Percentiles rank a stretch among this genome's conserved stretches.
Conservation (phyloP, 2,329 filamentous ascomycete genomes). For the Neobulgaria alba region DNA sequence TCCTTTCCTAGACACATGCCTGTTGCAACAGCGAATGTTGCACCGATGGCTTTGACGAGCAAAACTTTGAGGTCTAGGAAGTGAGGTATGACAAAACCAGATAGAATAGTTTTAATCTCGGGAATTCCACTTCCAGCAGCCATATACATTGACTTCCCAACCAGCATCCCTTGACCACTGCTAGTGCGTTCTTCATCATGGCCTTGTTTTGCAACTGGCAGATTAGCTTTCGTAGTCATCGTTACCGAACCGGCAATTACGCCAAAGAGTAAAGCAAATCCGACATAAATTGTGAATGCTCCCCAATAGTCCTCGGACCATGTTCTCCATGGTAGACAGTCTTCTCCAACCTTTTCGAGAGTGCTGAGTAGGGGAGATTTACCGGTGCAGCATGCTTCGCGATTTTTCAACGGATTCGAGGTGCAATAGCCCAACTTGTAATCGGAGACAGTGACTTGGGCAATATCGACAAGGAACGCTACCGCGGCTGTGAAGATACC, state of each 20-base stretch:
- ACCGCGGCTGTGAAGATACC: slow-evolving; percentile 46
- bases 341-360: slow-evolving; percentile 19
- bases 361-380: slow-evolving; percentile 13
- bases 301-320: slow-evolving; percentile 29
- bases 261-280: slow-evolving; percentile 40
- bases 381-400: slow-evolving; percentile 40
- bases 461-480: slow-evolving; percentile 46
- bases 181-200: slow-evolving; percentile 11
- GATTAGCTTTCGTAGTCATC: slow-evolving; percentile 39
- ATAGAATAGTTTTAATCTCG: slow-evolving; percentile 53
- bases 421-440: slow-evolving; percentile 50
- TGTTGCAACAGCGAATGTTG: slow-evolving; percentile 48
- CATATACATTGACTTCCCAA: slow-evolving; percentile 49
- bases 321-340: slow-evolving; percentile 18
- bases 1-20: slow-evolving; percentile 55
- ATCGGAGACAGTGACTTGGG: slow-evolving; percentile 44
- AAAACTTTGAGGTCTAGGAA: slow-evolving; percentile 48
- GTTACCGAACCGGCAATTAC: slow-evolving; percentile 40
- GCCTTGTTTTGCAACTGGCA: slow-evolving; percentile 35
- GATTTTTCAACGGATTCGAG: slow-evolving; percentile 35
- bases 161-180: slow-evolving; percentile 8
- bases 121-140: slow-evolving; percentile 50
- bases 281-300: slow-evolving; percentile 41
- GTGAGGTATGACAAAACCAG: slow-evolving; percentile 50
- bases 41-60: slow-evolving; percentile 48